Evolutionary conservation across 129 eudicot species (phyloP).

Genomic region (Lonicera japonica): DNA sequence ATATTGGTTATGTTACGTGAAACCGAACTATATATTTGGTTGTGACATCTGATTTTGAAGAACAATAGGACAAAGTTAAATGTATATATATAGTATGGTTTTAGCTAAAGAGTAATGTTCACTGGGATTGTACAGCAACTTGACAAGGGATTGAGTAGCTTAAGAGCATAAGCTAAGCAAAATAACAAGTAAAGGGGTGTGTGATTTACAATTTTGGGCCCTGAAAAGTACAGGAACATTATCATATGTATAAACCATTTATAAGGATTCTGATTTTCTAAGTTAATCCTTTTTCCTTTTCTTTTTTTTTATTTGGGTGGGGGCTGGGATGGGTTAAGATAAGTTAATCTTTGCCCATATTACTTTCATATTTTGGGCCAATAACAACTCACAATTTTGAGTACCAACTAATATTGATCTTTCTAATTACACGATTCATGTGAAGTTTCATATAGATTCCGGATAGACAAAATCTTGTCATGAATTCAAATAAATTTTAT

Average conservation of each 20-base stretch:
- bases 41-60: conserved; percentile 5
- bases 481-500: too few species aligned
- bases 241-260: neutral
- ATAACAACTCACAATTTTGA: too few species aligned
- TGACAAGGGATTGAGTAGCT: conserved; percentile 31
- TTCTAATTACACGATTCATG: too few species aligned
- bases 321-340: too few species aligned
- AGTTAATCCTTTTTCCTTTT: too few species aligned
- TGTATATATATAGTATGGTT: neutral
- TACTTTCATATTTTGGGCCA: too few species aligned
- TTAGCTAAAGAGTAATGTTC: neutral
- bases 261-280: too few species aligned
- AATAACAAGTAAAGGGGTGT: conserved; percentile 10
- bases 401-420: too few species aligned
- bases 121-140: conserved; percentile 4
- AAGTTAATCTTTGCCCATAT: too few species aligned
- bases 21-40: neutral
- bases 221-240: neutral
- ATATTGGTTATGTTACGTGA: conserved; percentile 7
- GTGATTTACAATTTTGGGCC: conserved; percentile 1
- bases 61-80: conserved; percentile 3
- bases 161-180: conserved; percentile 24
- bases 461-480: too few species aligned
- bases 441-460: too few species aligned
- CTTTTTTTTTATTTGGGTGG: too few species aligned